Percentiles rank a stretch among this genome's conserved stretches.
Evolutionary conservation across 345 rosid species (phyloP).

Genomic region (Noccaea bulbosa): DNA sequence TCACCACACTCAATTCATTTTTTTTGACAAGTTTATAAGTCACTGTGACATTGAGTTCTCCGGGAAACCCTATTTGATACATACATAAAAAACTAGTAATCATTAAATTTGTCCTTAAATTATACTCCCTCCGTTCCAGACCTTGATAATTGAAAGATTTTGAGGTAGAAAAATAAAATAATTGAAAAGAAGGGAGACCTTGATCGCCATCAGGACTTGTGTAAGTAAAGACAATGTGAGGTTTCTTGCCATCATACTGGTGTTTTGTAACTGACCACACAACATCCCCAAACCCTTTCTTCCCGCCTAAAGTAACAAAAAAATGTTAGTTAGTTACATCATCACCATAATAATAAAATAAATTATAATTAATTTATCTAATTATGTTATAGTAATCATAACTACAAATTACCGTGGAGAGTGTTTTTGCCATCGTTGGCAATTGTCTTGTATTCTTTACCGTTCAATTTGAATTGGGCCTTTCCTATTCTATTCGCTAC

Average conservation of each 20-base stretch:
- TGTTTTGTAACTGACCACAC: conserved; percentile 65
- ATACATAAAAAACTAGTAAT: neutral
- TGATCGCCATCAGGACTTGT: conserved; percentile 78
- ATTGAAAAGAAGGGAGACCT: conserved; percentile 46
- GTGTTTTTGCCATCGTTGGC: conserved; percentile 82
- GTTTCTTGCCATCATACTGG: conserved; percentile 48
- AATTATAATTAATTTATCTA: conserved; percentile 2
- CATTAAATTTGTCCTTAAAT: neutral
- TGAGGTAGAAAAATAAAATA: neutral
- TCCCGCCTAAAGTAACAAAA: conserved; percentile 56
- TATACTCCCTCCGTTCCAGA: too few species aligned
- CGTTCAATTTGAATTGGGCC: conserved; percentile 71
- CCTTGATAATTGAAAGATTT: too few species aligned
- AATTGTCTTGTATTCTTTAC: conserved; percentile 58
- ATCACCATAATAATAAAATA: neutral
- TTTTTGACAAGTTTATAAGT: conserved; percentile 50
- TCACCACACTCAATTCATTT: conserved; percentile 53
- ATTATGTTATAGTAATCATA: conserved; percentile 10
- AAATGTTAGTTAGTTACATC: neutral
- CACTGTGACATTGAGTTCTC: conserved; percentile 56
- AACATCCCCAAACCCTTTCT: conserved; percentile 75
- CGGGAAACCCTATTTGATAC: conserved; percentile 73
- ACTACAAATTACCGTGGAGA: conserved; percentile 66
- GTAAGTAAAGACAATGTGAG: conserved; percentile 65
- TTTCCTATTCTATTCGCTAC: conserved; percentile 80